These are phyloP conservation scores for Podospora anserina DNA, from an alignment of 495 filamentous ascomycete genomes.

Conservation along the genomic window DNA sequence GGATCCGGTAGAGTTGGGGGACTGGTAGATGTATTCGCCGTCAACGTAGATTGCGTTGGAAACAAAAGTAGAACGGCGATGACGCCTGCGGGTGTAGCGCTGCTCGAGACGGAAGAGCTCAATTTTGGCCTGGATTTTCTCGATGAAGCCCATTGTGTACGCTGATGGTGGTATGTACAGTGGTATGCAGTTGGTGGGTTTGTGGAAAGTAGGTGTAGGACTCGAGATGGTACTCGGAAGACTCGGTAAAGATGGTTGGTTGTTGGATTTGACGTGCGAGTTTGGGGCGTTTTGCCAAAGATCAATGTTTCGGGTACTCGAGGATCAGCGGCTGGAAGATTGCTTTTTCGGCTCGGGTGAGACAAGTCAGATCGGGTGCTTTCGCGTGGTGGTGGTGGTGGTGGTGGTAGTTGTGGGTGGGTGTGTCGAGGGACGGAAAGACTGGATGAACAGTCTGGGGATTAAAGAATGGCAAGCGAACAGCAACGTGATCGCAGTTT, in stretches of 20 bases:
- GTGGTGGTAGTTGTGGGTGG: no score
- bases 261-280: background rate
- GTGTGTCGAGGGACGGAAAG: constrained; percentile 1
- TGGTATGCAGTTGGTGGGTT: background rate
- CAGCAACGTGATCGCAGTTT: background rate
- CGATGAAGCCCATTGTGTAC: constrained; percentile 41
- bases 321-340: background rate
- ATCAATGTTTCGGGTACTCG: background rate
- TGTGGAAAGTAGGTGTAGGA: background rate
- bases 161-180: background rate
- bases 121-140: constrained; percentile 58
- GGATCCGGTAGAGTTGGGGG: constrained; percentile 49
- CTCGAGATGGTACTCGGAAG: background rate
- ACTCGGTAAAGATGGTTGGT: background rate
- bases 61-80: constrained; percentile 78
- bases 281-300: background rate
- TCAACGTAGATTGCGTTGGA: constrained; percentile 85
- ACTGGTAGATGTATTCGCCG: constrained; percentile 80
- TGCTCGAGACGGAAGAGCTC: constrained; percentile 92
- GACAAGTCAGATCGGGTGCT: background rate
- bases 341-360: constrained; percentile 1
- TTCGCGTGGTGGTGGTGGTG: background rate
- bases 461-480: constrained; percentile 6
- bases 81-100: constrained; percentile 79
- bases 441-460: background rate